phyloP scores from a whole-genome alignment of 768 basidiomycete genomes.

The Udeniomyces megalosporus region DNA sequence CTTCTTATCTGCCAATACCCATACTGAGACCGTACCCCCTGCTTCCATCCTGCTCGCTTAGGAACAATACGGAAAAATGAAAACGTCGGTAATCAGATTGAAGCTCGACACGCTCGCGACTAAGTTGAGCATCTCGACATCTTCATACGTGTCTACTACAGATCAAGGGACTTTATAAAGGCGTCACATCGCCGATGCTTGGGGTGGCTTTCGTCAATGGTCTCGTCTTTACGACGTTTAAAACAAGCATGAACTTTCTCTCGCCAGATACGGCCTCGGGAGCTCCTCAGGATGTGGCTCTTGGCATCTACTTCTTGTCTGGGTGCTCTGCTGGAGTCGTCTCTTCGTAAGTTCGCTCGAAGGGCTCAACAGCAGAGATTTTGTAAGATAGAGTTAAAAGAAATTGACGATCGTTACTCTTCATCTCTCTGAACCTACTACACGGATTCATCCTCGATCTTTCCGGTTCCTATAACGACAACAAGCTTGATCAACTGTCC shows the following conservation, averaged over 20 bases:
- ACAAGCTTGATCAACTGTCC: slow-evolving; percentile 66
- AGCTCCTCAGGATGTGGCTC: slow-evolving; percentile 39
- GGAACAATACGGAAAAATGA: slow-evolving; percentile 30
- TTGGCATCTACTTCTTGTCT: slow-evolving; percentile 57
- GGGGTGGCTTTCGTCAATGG: slow-evolving; percentile 67
- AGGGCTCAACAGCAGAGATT: too few relatives aligned
- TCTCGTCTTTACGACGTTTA: slow-evolving; percentile 69
- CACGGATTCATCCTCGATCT: too few relatives aligned
- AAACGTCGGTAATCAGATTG: slow-evolving; percentile 60
- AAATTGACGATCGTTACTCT: too few relatives aligned
- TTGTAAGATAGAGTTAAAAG: too few relatives aligned
- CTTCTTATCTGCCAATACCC: too few relatives aligned
- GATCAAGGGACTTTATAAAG: not conserved
- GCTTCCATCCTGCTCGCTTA: slow-evolving; percentile 10
- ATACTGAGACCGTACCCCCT: not conserved
- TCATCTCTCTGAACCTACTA: too few relatives aligned
- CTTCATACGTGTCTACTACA: not conserved
- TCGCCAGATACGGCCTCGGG: slow-evolving; percentile 28
- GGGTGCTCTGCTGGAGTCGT: slow-evolving; percentile 66
- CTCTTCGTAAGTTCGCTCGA: slow-evolving; percentile 63
- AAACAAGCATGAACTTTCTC: slow-evolving; percentile 56
- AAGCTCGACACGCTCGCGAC: too few relatives aligned
- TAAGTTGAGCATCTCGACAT: too few relatives aligned
- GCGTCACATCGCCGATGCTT: slow-evolving; percentile 17
- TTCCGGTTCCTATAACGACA: too few relatives aligned